phyloP scores from a whole-genome alignment of 441 rosid species.

The Macaranga tanarius region DNA sequence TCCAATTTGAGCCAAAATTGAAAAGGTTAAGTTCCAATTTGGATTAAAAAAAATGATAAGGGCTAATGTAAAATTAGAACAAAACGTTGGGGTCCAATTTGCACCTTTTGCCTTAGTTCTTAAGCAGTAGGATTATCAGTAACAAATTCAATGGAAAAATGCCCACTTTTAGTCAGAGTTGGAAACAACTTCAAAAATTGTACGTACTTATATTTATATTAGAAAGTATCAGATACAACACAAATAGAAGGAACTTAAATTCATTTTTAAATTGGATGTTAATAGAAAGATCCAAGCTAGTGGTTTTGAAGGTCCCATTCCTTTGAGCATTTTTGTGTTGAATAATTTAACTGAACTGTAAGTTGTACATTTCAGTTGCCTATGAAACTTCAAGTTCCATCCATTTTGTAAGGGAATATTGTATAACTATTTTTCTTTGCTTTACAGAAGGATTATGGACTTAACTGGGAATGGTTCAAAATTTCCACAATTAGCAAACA shows the following conservation, averaged over 20 bases:
- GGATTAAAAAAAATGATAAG: too few relatives aligned
- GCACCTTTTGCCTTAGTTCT: too few relatives aligned
- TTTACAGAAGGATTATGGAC: conserved; percentile 39
- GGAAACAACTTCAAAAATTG: conserved; percentile 30
- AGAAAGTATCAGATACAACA: background rate
- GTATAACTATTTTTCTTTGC: conserved; percentile 4
- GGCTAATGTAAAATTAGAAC: too few relatives aligned
- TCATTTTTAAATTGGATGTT: background rate
- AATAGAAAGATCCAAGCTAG: conserved; percentile 41
- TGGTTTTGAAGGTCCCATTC: conserved; percentile 45
- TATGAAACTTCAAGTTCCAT: background rate
- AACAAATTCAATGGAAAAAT: too few relatives aligned
- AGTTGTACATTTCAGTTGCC: conserved; percentile 17
- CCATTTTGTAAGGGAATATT: background rate
- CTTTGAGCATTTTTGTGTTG: conserved; percentile 31
- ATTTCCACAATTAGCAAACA: conserved; percentile 28
- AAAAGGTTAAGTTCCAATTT: too few relatives aligned
- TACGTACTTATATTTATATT: conserved; percentile 1
- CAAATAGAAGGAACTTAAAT: background rate
- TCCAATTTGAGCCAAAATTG: too few relatives aligned
- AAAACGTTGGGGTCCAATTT: too few relatives aligned
- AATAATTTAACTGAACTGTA: conserved; percentile 29
- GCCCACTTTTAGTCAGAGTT: conserved; percentile 13
- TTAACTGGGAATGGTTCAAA: conserved; percentile 26
- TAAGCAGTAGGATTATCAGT: conserved; percentile 25